Evolutionary conservation across 768 basidiomycete species (phyloP).

Genomic region (Amanita fuliginea): DNA sequence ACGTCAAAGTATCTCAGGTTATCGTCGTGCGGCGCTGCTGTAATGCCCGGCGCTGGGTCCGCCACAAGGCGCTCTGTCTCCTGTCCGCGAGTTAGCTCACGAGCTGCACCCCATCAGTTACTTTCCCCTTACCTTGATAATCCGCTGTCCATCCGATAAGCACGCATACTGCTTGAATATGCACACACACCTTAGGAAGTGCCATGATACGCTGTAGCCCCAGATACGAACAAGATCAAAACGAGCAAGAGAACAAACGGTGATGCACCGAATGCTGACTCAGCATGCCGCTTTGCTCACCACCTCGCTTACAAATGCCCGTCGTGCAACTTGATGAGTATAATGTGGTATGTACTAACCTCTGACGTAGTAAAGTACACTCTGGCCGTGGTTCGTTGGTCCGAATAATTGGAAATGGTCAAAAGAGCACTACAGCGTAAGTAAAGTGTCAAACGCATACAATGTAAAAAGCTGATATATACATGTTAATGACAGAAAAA

Average conservation of each 20-base stretch:
- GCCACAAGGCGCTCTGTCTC: constrained; percentile 96
- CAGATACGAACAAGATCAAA: not conserved
- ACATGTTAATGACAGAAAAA: no score
- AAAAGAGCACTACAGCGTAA: no score
- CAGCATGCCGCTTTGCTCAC: not conserved
- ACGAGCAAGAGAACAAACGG: not conserved
- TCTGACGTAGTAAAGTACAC: no score
- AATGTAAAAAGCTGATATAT: no score
- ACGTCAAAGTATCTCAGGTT: constrained; percentile 99
- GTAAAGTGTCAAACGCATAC: no score
- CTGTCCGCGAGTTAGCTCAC: constrained; percentile 27
- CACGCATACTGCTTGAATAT: not conserved
- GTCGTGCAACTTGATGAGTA: no score
- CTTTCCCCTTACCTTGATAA: constrained; percentile 4
- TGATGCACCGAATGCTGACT: not conserved
- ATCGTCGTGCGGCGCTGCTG: constrained; percentile 92
- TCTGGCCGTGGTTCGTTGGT: no score
- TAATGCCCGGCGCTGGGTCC: constrained; percentile 95
- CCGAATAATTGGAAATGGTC: no score
- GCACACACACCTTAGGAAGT: constrained; percentile 4
- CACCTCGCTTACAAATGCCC: no score
- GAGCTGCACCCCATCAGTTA: not conserved
- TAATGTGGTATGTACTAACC: no score
- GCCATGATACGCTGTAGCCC: constrained; percentile 4
- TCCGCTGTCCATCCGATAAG: constrained; percentile 7